Base-by-base conservation (phyloP, 2,329 filamentous ascomycete species). In the Talaromyces sp. region DNA sequence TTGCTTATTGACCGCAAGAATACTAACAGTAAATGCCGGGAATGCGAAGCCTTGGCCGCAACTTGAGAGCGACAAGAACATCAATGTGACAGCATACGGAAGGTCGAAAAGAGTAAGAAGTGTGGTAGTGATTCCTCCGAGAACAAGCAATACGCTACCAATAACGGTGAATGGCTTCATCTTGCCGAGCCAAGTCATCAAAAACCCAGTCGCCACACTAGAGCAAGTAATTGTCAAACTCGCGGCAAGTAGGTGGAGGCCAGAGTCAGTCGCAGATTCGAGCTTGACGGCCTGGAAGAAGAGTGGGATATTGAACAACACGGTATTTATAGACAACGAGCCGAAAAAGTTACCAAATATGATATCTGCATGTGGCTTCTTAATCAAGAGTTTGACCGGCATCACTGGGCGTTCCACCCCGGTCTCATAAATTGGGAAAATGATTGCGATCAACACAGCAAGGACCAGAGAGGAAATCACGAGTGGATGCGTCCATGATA, bases 241-340 rank as follows among this genome's bases (percentile, higher is more conserved):
- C 4, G 88, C 86, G 7, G 87, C 78, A 22, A 90, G 82, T 58
- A 93, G 86, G 51, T 87, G 84, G 30, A 92, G 82, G n/a, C 90
- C 90, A 0, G 89, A 91, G 27, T 81, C 78, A 0, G 89, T 91
- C 17, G 90, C 87, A 6, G 81, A 83, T 62, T 88, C 86, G 57
- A 89, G 81, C 55, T 90, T 85, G 28, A 91, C 88, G 42, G 87
- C 88, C 71, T 91, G 89, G 76, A 91, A 92, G 77, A 88, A 93
- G 8, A 93, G 78, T 0, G 90, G 90, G 6, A 85, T 85, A 68
- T 88, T 88, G 75, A 91, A 90, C 17, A 90, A 77, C 65, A 89
- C 84, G 2, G 80, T 81, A 63, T 83, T 81, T 62, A 81, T 73
- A 1, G 80, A 78, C 17, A 83, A 72, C 6, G 76, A 71, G 0